Percentiles rank a stretch among this genome's conserved stretches.
phyloP scores from a whole-genome alignment of 371 early-diverging fungal genomes.

The Apophysomyces ossiformis region DNA sequence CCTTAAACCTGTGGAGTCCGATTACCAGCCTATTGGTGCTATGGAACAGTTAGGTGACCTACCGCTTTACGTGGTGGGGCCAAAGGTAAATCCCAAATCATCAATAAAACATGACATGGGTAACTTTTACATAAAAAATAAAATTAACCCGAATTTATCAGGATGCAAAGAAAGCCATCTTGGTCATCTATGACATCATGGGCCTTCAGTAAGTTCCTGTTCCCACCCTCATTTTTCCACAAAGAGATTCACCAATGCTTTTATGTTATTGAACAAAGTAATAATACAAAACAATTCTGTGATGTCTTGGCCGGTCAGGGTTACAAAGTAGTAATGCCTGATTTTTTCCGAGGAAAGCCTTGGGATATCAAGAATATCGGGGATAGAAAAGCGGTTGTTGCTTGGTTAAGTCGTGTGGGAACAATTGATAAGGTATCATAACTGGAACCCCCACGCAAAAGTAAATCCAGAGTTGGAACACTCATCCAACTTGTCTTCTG shows the following conservation, averaged over 20 bases:
- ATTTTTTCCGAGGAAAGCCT: conserved; percentile 63
- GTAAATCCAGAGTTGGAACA: no score
- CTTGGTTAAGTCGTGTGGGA: conserved; percentile 45
- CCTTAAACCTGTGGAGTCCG: conserved; percentile 63
- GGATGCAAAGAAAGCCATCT: conserved; percentile 51
- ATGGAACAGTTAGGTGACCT: conserved; percentile 50
- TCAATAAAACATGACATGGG: no score
- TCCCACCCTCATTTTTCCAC: neutral
- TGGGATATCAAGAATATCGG: conserved; percentile 23
- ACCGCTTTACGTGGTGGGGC: conserved; percentile 30
- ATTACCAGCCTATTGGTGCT: conserved; percentile 60
- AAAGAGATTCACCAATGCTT: neutral
- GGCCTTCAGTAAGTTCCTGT: conserved; percentile 39
- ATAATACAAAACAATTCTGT: conserved; percentile 65
- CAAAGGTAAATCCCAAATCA: neutral
- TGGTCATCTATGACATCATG: conserved; percentile 56
- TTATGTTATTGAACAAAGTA: conserved; percentile 10
- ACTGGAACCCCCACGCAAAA: no score
- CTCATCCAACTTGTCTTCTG: no score
- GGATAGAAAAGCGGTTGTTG: conserved; percentile 30
- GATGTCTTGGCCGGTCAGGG: conserved; percentile 66
- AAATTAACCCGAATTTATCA: neutral
- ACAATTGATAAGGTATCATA: conserved; percentile 30
- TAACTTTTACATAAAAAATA: no score
- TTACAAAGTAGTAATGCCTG: conserved; percentile 70